These are phyloP conservation scores for Prillingera fragicola DNA, from an alignment of 1,284 basidiomycete species.

Conservation along the genomic window DNA sequence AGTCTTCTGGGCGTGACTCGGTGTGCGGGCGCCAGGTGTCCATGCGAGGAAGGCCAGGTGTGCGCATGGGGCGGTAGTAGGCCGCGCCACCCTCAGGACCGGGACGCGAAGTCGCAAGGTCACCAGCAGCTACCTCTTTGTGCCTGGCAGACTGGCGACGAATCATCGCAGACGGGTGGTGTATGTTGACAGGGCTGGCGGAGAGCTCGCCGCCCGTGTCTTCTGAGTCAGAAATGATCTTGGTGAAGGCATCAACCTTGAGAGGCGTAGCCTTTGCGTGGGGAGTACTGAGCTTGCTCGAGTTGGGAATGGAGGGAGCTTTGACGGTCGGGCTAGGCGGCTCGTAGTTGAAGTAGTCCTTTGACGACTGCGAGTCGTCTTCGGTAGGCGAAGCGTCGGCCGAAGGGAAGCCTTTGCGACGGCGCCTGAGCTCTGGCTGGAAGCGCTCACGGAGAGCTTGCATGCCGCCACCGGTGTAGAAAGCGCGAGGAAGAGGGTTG, in stretches of 20 bases:
- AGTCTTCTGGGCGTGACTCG: background rate
- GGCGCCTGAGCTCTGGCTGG: constrained; percentile 40
- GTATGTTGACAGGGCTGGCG: background rate
- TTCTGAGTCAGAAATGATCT: constrained; percentile 8
- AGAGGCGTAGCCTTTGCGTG: too few species aligned
- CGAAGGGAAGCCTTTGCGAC: constrained; percentile 7
- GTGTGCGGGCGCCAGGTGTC: constrained; percentile 28
- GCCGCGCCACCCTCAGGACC: constrained; percentile 30
- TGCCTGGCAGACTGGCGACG: constrained; percentile 35
- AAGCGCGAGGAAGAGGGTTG: constrained; percentile 81
- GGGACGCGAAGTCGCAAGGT: constrained; percentile 51
- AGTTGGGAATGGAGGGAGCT: constrained; percentile 38
- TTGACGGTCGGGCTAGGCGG: constrained; percentile 37
- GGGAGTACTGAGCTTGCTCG: constrained; percentile 26
- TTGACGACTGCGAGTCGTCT: too few species aligned
- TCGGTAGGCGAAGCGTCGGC: constrained; percentile 22
- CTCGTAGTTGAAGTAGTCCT: constrained; percentile 47
- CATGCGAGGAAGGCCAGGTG: constrained; percentile 42
- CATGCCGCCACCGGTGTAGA: constrained; percentile 92
- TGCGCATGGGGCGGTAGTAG: constrained; percentile 40
- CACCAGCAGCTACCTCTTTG: constrained; percentile 51
- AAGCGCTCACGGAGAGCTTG: constrained; percentile 81
- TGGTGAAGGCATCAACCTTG: too few species aligned
- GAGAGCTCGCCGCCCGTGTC: background rate
- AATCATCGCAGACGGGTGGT: constrained; percentile 22